Base-by-base conservation (phyloP, 768 basidiomycete genomes). In the Tylopilus vinaceipallidus region DNA sequence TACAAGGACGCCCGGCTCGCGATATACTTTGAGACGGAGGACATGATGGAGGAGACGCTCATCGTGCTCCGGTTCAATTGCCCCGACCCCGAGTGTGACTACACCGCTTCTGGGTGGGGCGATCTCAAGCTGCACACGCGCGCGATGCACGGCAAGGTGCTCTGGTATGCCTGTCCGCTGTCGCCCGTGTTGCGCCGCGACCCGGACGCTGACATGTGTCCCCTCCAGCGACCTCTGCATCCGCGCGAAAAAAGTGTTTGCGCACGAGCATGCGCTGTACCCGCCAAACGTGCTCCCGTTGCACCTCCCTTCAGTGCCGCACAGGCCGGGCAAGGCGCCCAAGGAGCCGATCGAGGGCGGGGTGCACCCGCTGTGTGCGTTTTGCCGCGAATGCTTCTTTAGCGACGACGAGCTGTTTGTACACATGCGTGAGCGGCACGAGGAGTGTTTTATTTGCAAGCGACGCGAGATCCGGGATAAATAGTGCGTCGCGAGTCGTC, bases 391-490 rank as follows among this genome's bases (percentile, higher is more conserved):
- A 58, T 94, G 89, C 59, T 94, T 88, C 76, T 97, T 95, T 64
- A 74, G 86, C n/a, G 86, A 87, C 47, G 95, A 98, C 61, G 94
- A 94, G 60, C 72, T 98, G n/a, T 97, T 84, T 65, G 73, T 83
- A 20, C 97, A 99, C 67, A 91, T 98, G 86, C 82, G 95, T 44
- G 86, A 94, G 62, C 76, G 75, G 42, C 95, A 99, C 70, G 95
- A 99, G 67, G 95, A 98, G 61, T 98, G 95, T 65, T 97, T 97
- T 58, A 68, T 99, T 13, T 99, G 97, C 68, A 92, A 91, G 64
- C 78, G 87, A 24, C 80, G 86, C 48, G 92, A 86, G 7, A 58
- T 90, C 34, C 75, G 79, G 55, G 83, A 94, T 67, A 83, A 93
- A 71, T 94, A 97, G 92, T 97, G 60, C 62, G 92, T 79, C 3